These are phyloP conservation scores for Mycosphaerelloides madeirae DNA, from an alignment of 2,329 filamentous ascomycete species.

Conservation along the genomic window DNA sequence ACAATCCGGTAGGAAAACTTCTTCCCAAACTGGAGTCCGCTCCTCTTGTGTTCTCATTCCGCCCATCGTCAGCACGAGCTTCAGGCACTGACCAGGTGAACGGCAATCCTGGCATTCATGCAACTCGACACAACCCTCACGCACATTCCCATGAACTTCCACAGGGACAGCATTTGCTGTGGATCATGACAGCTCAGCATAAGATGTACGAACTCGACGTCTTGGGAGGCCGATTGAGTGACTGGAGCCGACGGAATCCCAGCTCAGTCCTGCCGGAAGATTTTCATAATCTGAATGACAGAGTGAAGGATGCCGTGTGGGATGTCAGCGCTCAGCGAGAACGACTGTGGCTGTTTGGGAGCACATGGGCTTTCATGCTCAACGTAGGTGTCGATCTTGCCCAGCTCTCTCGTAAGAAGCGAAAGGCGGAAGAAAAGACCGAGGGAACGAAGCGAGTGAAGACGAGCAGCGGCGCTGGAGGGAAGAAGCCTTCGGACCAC, in stretches of 20 bases:
- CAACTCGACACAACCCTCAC: slow-evolving; percentile 48
- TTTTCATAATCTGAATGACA: slow-evolving; percentile 70
- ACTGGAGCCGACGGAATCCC: slow-evolving; percentile 83
- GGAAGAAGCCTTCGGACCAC: slow-evolving; percentile 39
- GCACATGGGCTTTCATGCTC: slow-evolving; percentile 86
- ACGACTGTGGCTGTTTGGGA: slow-evolving; percentile 82
- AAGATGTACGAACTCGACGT: slow-evolving; percentile 76
- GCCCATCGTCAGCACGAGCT: slow-evolving; percentile 28
- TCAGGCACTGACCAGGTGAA: slow-evolving; percentile 30
- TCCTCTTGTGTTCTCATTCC: slow-evolving; percentile 45
- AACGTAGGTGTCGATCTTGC: slow-evolving; percentile 64
- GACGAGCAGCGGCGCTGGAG: slow-evolving; percentile 53
- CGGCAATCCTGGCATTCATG: slow-evolving; percentile 46
- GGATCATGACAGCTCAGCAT: slow-evolving; percentile 60
- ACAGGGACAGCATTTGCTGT: slow-evolving; percentile 49
- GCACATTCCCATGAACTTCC: slow-evolving; percentile 55
- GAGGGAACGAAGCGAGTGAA: slow-evolving; percentile 34
- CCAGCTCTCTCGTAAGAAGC: slow-evolving; percentile 18
- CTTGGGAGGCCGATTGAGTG: slow-evolving; percentile 67
- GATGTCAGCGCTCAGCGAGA: slow-evolving; percentile 53
- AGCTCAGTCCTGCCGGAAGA: slow-evolving; percentile 67
- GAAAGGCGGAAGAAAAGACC: slow-evolving; percentile 22
- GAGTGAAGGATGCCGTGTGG: slow-evolving; percentile 82
- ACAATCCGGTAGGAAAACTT: slow-evolving; percentile 58
- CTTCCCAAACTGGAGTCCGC: slow-evolving; percentile 44